Conservation (phyloP, 2,329 filamentous ascomycete species). For the Lachnellula subtilissima region DNA sequence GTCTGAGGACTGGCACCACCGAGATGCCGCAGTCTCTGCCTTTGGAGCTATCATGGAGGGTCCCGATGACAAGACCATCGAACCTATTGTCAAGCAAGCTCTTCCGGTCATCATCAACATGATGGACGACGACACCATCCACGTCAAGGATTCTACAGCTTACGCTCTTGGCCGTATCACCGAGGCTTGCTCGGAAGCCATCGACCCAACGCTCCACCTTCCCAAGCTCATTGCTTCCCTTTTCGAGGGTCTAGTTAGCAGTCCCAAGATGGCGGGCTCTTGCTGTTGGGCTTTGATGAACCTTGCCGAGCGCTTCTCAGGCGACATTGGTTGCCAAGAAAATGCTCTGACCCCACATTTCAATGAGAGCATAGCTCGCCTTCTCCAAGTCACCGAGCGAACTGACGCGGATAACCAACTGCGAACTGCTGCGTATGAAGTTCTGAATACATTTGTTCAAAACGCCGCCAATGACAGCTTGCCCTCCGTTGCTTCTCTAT, state of each 20-base stretch:
- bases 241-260: slow-evolving; percentile 84
- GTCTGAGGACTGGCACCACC: slow-evolving; percentile 86
- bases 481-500: slow-evolving; percentile 72
- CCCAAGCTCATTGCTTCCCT: slow-evolving; percentile 81
- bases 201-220: slow-evolving; percentile 79
- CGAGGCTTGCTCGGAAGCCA: slow-evolving; percentile 85
- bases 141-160: slow-evolving; percentile 92
- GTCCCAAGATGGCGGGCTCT: slow-evolving; percentile 93
- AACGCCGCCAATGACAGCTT: slow-evolving; percentile 87
- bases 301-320: slow-evolving; percentile 89
- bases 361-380: slow-evolving; percentile 80
- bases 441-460: slow-evolving; percentile 89
- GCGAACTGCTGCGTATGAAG: slow-evolving; percentile 93
- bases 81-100: slow-evolving; percentile 93
- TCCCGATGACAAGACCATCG: slow-evolving; percentile 84
- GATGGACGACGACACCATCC: slow-evolving; percentile 85
- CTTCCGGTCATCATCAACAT: slow-evolving; percentile 82
- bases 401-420: slow-evolving; percentile 80
- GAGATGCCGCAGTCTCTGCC: slow-evolving; percentile 93
- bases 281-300: slow-evolving; percentile 99
- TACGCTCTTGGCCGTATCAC: slow-evolving; percentile 95
- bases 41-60: slow-evolving; percentile 99
- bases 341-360: slow-evolving; percentile 92
- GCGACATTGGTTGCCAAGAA: slow-evolving; percentile 68
- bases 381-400: slow-evolving; percentile 81